Percentiles rank a stretch among this genome's conserved stretches.
Evolutionary conservation across 345 rosid genomes (phyloP).

Genomic region (Psidium friedrichsthalianum): DNA sequence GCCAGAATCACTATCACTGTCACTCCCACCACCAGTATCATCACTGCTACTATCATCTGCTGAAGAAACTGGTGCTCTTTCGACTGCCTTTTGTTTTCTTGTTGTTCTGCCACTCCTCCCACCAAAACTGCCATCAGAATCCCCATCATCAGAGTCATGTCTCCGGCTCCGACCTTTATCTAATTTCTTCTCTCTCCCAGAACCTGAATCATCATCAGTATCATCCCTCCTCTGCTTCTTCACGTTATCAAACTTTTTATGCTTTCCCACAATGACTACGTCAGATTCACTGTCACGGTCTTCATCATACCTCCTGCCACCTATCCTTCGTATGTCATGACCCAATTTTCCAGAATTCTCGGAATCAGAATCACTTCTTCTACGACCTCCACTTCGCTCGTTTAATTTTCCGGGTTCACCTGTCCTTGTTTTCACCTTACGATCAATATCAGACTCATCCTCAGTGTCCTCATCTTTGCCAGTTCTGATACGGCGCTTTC

Average conservation of each 20-base stretch:
- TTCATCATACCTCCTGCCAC: neutral
- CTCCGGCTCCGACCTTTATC: neutral
- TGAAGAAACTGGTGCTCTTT: neutral
- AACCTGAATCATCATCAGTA: neutral
- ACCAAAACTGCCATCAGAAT: constrained; percentile 7
- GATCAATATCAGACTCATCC: constrained; percentile 20
- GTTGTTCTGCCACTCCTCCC: constrained; percentile 1
- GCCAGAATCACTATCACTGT: constrained; percentile 6
- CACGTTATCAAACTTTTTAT: neutral
- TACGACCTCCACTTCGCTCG: neutral
- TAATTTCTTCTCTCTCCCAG: neutral
- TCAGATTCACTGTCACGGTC: neutral
- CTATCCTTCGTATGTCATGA: neutral
- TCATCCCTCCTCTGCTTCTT: neutral
- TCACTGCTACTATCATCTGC: constrained; percentile 1
- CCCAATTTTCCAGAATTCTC: neutral
- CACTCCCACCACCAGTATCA: neutral
- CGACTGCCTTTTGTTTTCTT: neutral
- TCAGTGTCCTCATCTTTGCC: constrained; percentile 28
- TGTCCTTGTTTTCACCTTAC: constrained; percentile 9
- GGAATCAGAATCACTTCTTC: neutral
- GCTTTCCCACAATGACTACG: neutral
- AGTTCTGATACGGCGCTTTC: constrained; percentile 2
- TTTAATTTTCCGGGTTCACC: neutral
- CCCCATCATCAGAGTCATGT: constrained; percentile 8